Base-by-base conservation (phyloP, 2,329 filamentous ascomycete species). In the Emmonsiellopsis sp. region DNA sequence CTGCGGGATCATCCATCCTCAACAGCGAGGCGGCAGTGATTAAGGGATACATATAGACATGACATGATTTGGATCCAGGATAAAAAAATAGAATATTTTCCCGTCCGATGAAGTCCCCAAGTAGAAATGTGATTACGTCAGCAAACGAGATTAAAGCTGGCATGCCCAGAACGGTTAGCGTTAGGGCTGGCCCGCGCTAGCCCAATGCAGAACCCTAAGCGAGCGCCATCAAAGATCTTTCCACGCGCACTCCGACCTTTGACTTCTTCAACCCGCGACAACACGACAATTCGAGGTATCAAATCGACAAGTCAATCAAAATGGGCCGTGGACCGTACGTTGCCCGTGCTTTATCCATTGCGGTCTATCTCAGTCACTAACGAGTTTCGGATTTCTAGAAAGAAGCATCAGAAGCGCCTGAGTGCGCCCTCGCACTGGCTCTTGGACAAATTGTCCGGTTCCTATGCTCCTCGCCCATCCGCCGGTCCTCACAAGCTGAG, bases 391-490 rank as follows among this genome's bases (percentile, higher is more conserved):
- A 60, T 60, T 60, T 63, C 71, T 72, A 91, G 87, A 79, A 94
- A 93, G 85, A 96, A 96, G 87, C 93, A 98, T 81, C 92, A 97
- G 80, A 97, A 98, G 91, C 91, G 93, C 83, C 84, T 97, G 75
- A 93, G 88, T 80, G 93, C 93, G 75, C 93, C 93, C 74, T 94
- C 88, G 76, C 93, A 97, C 87, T 98, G 93, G 93, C 88, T 98
- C 75, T 83, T 98, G 77, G 93, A 98, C 88, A 98, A 98, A 80
- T 84, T 98, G 74, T 95, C 90, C 77, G 93, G 93, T 74, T 81
- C 83, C 78, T 92, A 84, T 73, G 82, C 82, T 61, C 81, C 81
- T 67, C 81, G 82, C 74, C 79, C 82, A 63, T 85, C 82, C 58
- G 78, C 82, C 62, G 93, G 93, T 88, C 93, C 93, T 78, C 92